phyloP scores from a whole-genome alignment of 441 rosid species.

The Bruguiera hainesii region DNA sequence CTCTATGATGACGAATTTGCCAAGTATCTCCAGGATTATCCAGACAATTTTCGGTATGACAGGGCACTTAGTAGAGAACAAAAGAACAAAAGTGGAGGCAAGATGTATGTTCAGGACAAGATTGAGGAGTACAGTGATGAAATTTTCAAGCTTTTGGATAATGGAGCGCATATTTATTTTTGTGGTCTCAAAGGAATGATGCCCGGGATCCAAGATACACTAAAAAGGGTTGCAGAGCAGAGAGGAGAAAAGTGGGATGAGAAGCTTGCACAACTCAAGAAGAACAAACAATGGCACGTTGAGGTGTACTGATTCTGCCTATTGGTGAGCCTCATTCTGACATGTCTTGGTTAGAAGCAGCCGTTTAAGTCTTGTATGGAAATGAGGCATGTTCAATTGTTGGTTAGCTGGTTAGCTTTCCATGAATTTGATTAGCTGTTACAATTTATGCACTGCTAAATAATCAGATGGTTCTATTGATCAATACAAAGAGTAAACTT shows the following conservation, averaged over 20 bases:
- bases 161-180: slow-evolving; percentile 93
- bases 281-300: slow-evolving; percentile 98
- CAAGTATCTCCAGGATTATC: slow-evolving; percentile 66
- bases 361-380: background rate
- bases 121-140: slow-evolving; percentile 91
- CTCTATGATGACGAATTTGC: slow-evolving; percentile 87
- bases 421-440: slow-evolving; percentile 20
- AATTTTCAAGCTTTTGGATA: slow-evolving; percentile 77
- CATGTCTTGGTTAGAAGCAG: background rate
- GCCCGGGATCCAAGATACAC: slow-evolving; percentile 94
- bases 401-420: slow-evolving; percentile 1
- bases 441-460: slow-evolving; percentile 23
- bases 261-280: slow-evolving; percentile 94
- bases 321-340: background rate
- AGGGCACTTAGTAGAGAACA: slow-evolving; percentile 88
- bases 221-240: slow-evolving; percentile 78
- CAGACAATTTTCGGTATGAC: slow-evolving; percentile 78
- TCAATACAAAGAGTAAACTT: slow-evolving; percentile 15
- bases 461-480: slow-evolving; percentile 18
- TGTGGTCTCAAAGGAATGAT: slow-evolving; percentile 98
- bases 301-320: slow-evolving; percentile 67
- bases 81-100: slow-evolving; percentile 86
- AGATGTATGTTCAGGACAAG: slow-evolving; percentile 97
- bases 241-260: slow-evolving; percentile 94
- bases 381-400: slow-evolving; percentile 10